Evolutionary conservation across 768 basidiomycete genomes (phyloP).

Genomic region (Lanmaoa rubissima): DNA sequence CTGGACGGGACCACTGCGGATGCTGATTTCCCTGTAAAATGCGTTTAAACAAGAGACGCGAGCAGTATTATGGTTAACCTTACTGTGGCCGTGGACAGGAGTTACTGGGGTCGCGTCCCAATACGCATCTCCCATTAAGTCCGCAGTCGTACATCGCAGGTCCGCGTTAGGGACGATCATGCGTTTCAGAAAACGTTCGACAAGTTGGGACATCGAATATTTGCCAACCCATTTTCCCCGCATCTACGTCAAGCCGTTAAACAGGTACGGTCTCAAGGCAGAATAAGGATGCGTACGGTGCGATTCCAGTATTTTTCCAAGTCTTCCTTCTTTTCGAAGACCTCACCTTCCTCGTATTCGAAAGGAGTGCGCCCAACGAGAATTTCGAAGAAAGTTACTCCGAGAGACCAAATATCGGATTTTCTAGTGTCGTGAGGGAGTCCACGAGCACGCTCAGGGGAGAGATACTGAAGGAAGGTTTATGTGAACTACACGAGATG

Average conservation of each 20-base stretch:
- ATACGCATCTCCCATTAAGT: slow-evolving; percentile 65
- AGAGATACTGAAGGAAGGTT: slow-evolving; percentile 65
- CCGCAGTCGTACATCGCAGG: slow-evolving; percentile 64
- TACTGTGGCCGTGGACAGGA: slow-evolving; percentile 40
- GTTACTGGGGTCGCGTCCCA: slow-evolving; percentile 46
- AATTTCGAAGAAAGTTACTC: slow-evolving; percentile 93
- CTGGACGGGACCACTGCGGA: slow-evolving; percentile 21
- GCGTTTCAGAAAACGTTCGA: slow-evolving; percentile 66
- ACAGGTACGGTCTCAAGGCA: background rate
- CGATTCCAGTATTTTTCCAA: slow-evolving; percentile 85
- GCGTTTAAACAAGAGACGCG: background rate
- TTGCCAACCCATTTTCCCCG: slow-evolving; percentile 83
- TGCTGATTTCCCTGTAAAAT: slow-evolving; percentile 33
- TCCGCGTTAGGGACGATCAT: slow-evolving; percentile 87
- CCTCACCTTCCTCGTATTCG: slow-evolving; percentile 75
- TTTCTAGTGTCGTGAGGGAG: slow-evolving; percentile 91
- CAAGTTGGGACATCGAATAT: slow-evolving; percentile 56
- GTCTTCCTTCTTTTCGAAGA: slow-evolving; percentile 75
- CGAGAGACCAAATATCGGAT: slow-evolving; percentile 84
- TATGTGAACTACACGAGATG: background rate
- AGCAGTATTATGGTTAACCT: slow-evolving; percentile 26
- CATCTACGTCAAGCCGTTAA: slow-evolving; percentile 39
- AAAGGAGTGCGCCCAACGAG: slow-evolving; percentile 92
- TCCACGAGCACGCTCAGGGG: slow-evolving; percentile 88
- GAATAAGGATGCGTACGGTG: slow-evolving; percentile 48